Base-by-base conservation (phyloP, 495 filamentous ascomycete species). In the Hyaloscypha variabilis region DNA sequence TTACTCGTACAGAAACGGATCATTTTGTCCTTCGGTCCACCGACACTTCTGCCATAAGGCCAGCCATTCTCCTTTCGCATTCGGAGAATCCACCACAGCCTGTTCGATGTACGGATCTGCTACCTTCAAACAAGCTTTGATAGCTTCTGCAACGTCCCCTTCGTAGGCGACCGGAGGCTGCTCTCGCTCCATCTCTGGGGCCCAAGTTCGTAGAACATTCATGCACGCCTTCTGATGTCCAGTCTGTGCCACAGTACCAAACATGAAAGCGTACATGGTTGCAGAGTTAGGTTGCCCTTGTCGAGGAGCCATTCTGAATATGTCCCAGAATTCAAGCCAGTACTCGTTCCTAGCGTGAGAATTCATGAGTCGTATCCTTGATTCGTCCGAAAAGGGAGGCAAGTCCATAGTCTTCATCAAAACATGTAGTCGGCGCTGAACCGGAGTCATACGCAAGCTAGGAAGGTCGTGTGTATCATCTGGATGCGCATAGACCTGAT, bases 171-270 rank as follows among this genome's bases (percentile, higher is more conserved):
- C 81, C 1, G 77, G 74, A 14, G 85, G 84, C 5, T 79, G 67
- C 72, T 93, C 90, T 42, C 76, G 73, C 3, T 64, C 68, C 85
- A 92, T 88, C 71, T 88, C 84, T 23, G 80, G 77, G 10, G 84
- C 73, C 72, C 81, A 81, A 28, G 72, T 77, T 34, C 83, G 78
- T 11, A 89, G 62, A 24, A 80, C 81, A 36, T 80, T 71, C 25
- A 82, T 79, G 29, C 81, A 83, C 29, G 79, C 73, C 3, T 51
- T 67, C 66, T 81, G 77, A 46, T 86, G 76, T 1, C 74, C 72
- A 0, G 79, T 79, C 24, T 80, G 70, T 0, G 83, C 81, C 29
- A 89, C 78, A 14, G 81, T 61, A 26, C 73, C 64, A 72, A 87
- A 89, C 25, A 90, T 71, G 54, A 82, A 72, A 24, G 73, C 69